Conservation (phyloP, 1,284 basidiomycete species). For the Stereum hirsutum region DNA sequence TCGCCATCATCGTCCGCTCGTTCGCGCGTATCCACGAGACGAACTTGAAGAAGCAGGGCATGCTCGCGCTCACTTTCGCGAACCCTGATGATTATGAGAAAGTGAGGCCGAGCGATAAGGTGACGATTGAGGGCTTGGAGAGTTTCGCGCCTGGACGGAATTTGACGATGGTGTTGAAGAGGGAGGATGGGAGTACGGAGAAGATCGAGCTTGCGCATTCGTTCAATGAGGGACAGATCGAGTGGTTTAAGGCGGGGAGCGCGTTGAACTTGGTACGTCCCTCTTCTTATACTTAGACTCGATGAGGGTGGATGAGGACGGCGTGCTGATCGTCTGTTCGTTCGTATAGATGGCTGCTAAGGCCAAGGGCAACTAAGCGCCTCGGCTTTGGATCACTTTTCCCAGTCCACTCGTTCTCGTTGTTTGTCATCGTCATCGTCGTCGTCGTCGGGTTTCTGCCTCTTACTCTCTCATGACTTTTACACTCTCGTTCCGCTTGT, state of each 20-base stretch:
- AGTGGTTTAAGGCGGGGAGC: slow-evolving; percentile 92
- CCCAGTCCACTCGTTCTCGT: too few species aligned
- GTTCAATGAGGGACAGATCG: slow-evolving; percentile 87
- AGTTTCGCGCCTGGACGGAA: slow-evolving; percentile 84
- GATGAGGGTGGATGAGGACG: background rate
- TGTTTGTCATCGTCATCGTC: too few species aligned
- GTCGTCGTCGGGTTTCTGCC: too few species aligned
- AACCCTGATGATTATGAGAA: slow-evolving; percentile 90
- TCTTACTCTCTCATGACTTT: too few species aligned
- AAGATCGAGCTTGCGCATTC: slow-evolving; percentile 69
- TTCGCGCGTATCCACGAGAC: slow-evolving; percentile 99
- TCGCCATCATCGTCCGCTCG: slow-evolving; percentile 90
- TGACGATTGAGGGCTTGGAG: slow-evolving; percentile 80
- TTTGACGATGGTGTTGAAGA: slow-evolving; percentile 73
- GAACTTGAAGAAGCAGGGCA: slow-evolving; percentile 97
- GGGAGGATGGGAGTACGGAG: slow-evolving; percentile 74
- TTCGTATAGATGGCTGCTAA: slow-evolving; percentile 37
- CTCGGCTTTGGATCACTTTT: too few species aligned
- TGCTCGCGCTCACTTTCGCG: slow-evolving; percentile 87
- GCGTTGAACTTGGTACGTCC: slow-evolving; percentile 69
- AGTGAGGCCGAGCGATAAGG: slow-evolving; percentile 73
- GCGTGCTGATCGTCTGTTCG: slow-evolving; percentile 2
- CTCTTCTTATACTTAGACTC: background rate
- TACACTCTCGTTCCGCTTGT: too few species aligned
- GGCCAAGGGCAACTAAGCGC: slow-evolving; percentile 29